Evolutionary conservation across 345 rosid genomes (phyloP).

Genomic region (Citrus hindsii): DNA sequence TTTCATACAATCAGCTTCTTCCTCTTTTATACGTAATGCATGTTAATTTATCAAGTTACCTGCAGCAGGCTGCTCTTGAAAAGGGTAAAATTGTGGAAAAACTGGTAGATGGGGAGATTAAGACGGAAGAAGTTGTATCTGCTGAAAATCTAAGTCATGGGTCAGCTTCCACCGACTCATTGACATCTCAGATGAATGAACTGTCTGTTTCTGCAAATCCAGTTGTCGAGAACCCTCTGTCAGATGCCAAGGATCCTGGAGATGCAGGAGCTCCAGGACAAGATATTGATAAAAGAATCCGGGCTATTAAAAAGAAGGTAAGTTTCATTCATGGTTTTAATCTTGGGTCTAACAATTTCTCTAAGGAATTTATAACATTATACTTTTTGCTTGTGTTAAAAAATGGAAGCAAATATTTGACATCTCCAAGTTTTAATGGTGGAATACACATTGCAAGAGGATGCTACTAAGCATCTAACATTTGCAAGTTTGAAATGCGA

Average conservation of each 20-base stretch:
- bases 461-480: not conserved
- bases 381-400: not conserved
- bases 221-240: slow-evolving; percentile 26
- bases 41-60: not conserved
- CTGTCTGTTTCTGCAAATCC: slow-evolving; percentile 55
- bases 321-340: slow-evolving; percentile 8
- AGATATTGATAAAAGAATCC: slow-evolving; percentile 73
- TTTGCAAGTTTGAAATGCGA: not conserved
- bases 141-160: slow-evolving; percentile 27
- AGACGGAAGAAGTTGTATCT: slow-evolving; percentile 30
- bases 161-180: slow-evolving; percentile 41
- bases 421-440: not conserved
- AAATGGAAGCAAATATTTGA: not conserved
- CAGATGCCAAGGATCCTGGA: slow-evolving; percentile 33
- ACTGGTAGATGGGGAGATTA: slow-evolving; percentile 30
- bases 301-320: slow-evolving; percentile 95
- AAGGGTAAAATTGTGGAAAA: slow-evolving; percentile 54
- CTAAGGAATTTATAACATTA: not conserved
- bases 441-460: not conserved
- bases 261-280: slow-evolving; percentile 39
- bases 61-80: slow-evolving; percentile 66
- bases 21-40: not conserved
- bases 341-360: not conserved
- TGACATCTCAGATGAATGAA: slow-evolving; percentile 67
- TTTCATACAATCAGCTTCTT: not conserved